Evolutionary conservation across 202 grass and related monocot genomes (phyloP).

Genomic region (Bolboschoenoplectus hybrid): DNA sequence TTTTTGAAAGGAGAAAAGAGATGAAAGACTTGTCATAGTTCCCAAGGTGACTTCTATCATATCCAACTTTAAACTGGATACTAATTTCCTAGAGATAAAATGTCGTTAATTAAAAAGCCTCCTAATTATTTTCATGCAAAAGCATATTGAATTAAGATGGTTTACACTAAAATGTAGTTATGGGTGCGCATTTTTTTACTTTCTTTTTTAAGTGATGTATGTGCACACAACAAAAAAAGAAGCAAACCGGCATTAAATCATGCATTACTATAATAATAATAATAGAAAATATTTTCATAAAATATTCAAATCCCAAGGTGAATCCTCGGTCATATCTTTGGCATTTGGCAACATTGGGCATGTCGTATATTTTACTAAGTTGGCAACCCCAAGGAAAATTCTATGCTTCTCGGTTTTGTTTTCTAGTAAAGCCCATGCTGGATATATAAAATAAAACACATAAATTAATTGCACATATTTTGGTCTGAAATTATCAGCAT

Average conservation of each 20-base stretch:
- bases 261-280: background rate
- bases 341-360: conserved; percentile 29
- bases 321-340: conserved; percentile 30
- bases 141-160: background rate
- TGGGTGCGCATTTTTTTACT: background rate
- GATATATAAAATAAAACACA: background rate
- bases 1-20: conserved; percentile 22
- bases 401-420: conserved; percentile 27
- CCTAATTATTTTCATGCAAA: background rate
- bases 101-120: conserved; percentile 22
- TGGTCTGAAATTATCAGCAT: conserved; percentile 4
- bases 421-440: conserved; percentile 24
- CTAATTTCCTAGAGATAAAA: background rate
- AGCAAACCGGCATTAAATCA: background rate
- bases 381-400: conserved; percentile 35
- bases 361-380: conserved; percentile 25
- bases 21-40: conserved; percentile 18
- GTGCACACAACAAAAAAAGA: background rate
- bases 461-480: conserved; percentile 25
- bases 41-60: conserved; percentile 5
- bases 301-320: conserved; percentile 35
- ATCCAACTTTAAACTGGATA: conserved; percentile 16
- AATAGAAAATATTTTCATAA: background rate
- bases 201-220: background rate
- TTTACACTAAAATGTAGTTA: background rate